Percentiles rank a stretch among this genome's conserved stretches.
These are phyloP conservation scores for Brassica hybrid DNA, from an alignment of 441 rosid genomes.

Conservation along the genomic window DNA sequence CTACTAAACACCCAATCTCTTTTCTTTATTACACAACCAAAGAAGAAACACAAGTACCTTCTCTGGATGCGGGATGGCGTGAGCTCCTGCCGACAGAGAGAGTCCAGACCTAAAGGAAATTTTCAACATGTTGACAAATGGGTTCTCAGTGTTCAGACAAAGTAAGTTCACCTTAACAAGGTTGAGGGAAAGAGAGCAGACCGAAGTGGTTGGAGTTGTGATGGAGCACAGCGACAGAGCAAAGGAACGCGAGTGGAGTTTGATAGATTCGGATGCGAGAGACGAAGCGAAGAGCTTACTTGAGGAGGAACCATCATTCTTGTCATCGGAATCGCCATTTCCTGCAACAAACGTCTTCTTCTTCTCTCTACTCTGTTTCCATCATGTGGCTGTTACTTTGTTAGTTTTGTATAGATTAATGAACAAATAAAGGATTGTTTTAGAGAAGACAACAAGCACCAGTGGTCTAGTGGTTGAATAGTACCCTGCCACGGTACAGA, in stretches of 20 bases:
- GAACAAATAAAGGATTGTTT: accelerated
- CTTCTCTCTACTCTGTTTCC: background rate
- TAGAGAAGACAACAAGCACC: background rate
- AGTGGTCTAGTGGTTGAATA: slow-evolving; percentile 60
- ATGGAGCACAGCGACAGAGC: slow-evolving; percentile 47
- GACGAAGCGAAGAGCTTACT: slow-evolving; percentile 32
- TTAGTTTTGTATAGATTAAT: background rate
- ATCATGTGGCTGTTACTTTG: slow-evolving; percentile 23
- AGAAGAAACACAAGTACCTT: slow-evolving; percentile 56
- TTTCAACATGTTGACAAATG: too few relatives aligned
- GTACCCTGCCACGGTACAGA: slow-evolving; percentile 90
- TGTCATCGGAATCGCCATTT: slow-evolving; percentile 53
- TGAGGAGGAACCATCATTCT: slow-evolving; percentile 48
- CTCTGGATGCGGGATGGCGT: slow-evolving; percentile 82
- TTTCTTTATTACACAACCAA: background rate
- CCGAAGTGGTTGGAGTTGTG: slow-evolving; percentile 53
- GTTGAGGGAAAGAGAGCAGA: slow-evolving; percentile 44
- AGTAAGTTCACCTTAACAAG: too few relatives aligned
- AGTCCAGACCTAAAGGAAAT: slow-evolving; percentile 35
- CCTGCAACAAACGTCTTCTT: slow-evolving; percentile 11
- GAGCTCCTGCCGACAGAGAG: slow-evolving; percentile 66
- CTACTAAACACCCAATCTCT: too few relatives aligned
- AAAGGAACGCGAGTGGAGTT: slow-evolving; percentile 25
- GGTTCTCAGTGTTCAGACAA: too few relatives aligned
- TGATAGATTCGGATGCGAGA: slow-evolving; percentile 18